A percentile compares a stretch with the other conserved stretches of the same genome.
These are phyloP conservation scores for Fusarium sulawesiense DNA, from an alignment of 2,329 filamentous ascomycete species.

Conservation along the genomic window DNA sequence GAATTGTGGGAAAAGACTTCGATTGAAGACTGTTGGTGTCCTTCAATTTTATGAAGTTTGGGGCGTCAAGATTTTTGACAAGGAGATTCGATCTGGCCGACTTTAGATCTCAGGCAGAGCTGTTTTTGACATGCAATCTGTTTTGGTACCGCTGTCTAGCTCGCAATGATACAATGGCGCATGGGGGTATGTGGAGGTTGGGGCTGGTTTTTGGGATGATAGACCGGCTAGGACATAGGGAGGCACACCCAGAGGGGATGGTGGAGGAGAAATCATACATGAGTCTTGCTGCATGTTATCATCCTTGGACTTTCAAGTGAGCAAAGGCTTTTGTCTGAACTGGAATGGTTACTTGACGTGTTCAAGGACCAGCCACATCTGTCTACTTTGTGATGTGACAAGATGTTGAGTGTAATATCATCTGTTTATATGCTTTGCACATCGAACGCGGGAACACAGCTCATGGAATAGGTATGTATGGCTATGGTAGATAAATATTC, in stretches of 20 bases:
- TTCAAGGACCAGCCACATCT: neutral
- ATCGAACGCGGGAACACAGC: neutral
- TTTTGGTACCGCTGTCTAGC: constrained; percentile 9
- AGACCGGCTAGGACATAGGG: constrained; percentile 7
- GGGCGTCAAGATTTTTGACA: constrained; percentile 68
- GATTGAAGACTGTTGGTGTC: constrained; percentile 52
- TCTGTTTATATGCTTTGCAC: neutral
- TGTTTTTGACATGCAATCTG: neutral
- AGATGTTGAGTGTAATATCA: neutral
- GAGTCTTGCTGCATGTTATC: constrained; percentile 12
- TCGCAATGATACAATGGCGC: constrained; percentile 17
- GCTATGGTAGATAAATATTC: neutral
- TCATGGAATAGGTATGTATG: neutral
- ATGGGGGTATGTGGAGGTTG: constrained; percentile 2
- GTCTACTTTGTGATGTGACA: neutral
- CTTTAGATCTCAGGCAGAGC: constrained; percentile 33
- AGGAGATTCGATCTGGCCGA: constrained; percentile 60
- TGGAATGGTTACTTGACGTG: neutral
- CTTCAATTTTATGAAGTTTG: constrained; percentile 55
- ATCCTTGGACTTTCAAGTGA: neutral
- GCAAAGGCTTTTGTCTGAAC: neutral
- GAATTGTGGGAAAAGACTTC: constrained; percentile 49
- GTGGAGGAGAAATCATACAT: constrained; percentile 4
- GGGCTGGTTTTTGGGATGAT: constrained; percentile 5
- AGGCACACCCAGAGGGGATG: neutral